phyloP scores from a whole-genome alignment of 1,139 yeast species.

The Candida sojae region DNA sequence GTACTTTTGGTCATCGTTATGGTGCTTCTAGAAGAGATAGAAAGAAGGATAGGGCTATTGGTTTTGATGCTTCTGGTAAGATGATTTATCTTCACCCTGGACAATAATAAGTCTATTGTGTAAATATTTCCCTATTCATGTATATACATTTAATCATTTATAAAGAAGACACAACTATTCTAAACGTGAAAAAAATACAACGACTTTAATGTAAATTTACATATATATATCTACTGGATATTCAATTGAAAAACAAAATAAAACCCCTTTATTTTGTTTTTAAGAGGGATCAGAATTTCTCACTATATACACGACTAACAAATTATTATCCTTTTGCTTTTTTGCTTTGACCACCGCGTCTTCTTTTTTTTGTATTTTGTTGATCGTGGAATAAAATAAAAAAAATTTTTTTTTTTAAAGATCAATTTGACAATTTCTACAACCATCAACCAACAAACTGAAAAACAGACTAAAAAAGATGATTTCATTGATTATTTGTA shows the following conservation, averaged over 20 bases:
- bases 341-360: constrained; percentile 2
- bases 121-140: constrained; percentile 4
- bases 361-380: not conserved
- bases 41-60: constrained; percentile 80
- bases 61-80: constrained; percentile 72
- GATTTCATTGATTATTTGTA: constrained; percentile 17
- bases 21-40: constrained; percentile 90
- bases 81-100: constrained; percentile 37
- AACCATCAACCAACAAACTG: not conserved
- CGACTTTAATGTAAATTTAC: too few species aligned
- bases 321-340: not conserved
- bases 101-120: constrained; percentile 4
- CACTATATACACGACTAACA: not conserved
- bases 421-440: too few species aligned
- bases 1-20: constrained; percentile 86
- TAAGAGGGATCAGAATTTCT: not conserved
- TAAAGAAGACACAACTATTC: not conserved
- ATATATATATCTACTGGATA: too few species aligned
- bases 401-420: not conserved
- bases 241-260: too few species aligned
- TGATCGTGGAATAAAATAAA: not conserved
- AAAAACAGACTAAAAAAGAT: constrained; percentile 12
- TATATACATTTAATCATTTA: not conserved
- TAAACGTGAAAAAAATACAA: too few species aligned
- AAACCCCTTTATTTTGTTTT: too few species aligned